These are phyloP conservation scores for Dothideomycetidae sp. DNA, from an alignment of 2,329 filamentous ascomycete genomes.

Conservation along the genomic window DNA sequence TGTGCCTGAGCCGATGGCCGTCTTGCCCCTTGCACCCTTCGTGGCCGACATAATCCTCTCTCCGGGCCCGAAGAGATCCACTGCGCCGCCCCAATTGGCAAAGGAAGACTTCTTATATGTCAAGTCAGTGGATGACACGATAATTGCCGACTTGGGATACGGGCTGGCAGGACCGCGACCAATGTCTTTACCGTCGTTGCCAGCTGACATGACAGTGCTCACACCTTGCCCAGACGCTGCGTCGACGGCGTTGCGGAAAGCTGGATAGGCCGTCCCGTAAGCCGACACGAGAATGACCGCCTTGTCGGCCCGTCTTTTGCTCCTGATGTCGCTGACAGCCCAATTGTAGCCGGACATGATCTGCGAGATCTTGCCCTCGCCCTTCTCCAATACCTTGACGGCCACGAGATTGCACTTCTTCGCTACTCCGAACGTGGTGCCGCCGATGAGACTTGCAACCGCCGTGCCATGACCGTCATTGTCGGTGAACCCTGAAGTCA, in stretches of 20 bases:
- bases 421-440: slow-evolving; percentile 47
- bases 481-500: slow-evolving; percentile 22
- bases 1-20: slow-evolving; percentile 39
- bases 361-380: slow-evolving; percentile 34
- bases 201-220: slow-evolving; percentile 41
- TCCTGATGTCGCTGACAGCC: slow-evolving; percentile 23
- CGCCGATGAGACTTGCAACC: slow-evolving; percentile 48
- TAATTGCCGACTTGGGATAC: slow-evolving; percentile 25
- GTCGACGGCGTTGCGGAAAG: slow-evolving; percentile 38
- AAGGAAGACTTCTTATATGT: slow-evolving; percentile 23
- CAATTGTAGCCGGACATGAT: slow-evolving; percentile 48
- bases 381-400: slow-evolving; percentile 40
- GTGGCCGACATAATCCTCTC: slow-evolving; percentile 31
- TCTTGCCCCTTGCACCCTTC: slow-evolving; percentile 31
- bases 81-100: slow-evolving; percentile 25
- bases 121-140: slow-evolving; percentile 23
- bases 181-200: slow-evolving; percentile 30
- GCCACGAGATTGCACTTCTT: slow-evolving; percentile 42
- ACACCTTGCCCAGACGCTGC: slow-evolving; percentile 34
- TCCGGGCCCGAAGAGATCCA: slow-evolving; percentile 27
- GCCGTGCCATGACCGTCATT: slow-evolving; percentile 51
- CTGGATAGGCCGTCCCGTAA: slow-evolving; percentile 31
- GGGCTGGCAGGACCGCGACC: slow-evolving; percentile 15
- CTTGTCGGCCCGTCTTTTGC: slow-evolving; percentile 19
- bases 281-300: slow-evolving; percentile 44